phyloP scores from a whole-genome alignment of 176 grass and related monocot species.

The Bolboschoenus planiculmis region DNA sequence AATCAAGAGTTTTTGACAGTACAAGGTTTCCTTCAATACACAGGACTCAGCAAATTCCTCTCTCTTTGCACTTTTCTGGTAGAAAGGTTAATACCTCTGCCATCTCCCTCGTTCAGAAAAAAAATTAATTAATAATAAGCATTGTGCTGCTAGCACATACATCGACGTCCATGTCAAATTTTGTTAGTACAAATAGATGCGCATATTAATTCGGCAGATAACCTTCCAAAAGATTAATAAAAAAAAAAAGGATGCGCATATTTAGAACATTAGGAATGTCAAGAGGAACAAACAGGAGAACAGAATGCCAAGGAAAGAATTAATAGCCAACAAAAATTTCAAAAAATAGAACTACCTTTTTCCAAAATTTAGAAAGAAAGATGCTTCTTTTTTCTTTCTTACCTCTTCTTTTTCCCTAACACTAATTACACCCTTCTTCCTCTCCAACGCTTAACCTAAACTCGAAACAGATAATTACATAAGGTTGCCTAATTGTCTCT shows the following conservation, averaged over 20 bases:
- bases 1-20: too few species aligned
- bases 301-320: background rate
- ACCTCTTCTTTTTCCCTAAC: background rate
- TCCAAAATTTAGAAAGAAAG: conserved; percentile 8
- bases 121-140: too few species aligned
- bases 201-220: too few species aligned
- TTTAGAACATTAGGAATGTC: background rate
- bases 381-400: background rate
- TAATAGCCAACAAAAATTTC: background rate
- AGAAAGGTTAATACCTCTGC: too few species aligned
- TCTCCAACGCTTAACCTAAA: background rate
- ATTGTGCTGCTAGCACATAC: too few species aligned
- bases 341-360: background rate
- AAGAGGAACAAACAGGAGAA: background rate
- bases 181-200: too few species aligned
- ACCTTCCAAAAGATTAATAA: too few species aligned
- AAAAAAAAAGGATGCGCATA: background rate
- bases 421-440: conserved; percentile 15
- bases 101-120: too few species aligned
- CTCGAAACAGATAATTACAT: conserved; percentile 4
- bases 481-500: background rate
- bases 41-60: too few species aligned
- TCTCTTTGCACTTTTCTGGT: too few species aligned
- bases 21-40: too few species aligned
- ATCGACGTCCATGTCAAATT: too few species aligned